Evolutionary conservation across 495 filamentous ascomycete species (phyloP), one percentile per base, ranked within the genome.

Genomic region (Parachaetomium inaequale): DNA sequence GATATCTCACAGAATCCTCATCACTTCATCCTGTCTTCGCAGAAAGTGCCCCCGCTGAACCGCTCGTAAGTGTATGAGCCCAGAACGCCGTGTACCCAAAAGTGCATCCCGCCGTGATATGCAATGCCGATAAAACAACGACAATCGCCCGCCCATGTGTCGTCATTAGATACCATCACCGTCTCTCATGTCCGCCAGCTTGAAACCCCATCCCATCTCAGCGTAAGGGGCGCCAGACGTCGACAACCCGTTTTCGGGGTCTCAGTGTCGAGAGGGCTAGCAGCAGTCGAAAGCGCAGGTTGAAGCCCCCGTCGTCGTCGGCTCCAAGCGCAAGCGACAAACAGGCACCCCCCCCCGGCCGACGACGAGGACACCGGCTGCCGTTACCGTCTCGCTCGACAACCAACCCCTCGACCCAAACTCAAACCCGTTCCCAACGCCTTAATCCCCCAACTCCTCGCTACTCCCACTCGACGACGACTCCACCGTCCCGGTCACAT

Each of bases 401-500:
- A 40, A 17, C 36, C 36, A 4, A 32, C 31, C 34, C 36, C 36
- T 40, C 7, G 6, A n/a, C 43, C 8, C 43, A 23, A 0, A 38
- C n/a, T 14, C 8, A 34, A 6, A 3, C 32, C n/a, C 21, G 17
- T 10, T 7, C 7, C 3, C 54, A 26, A 15, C 23, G 32, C n/a
- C 45, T 25, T 28, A 28, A 15, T 43, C 25, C 0, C 42, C 50
- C n/a, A 31, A 29, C 29, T 64, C 59, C 12, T 60, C 60, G 45
- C 67, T 70, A 31, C 69, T 74, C 66, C 70, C 73, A 17, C 63
- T 70, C 28, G 69, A 72, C 31, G 64, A 68, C 40, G 61, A 61
- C 7, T 68, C 67, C 11, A 67, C 63, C 7, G 70, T 71, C 50
- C 68, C 70, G 57, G 51, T 63, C 54, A 76, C 75, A 61, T 77